Evolutionary conservation across 139 green algal genomes (phyloP).

Genomic region (Marvania coccoides): DNA sequence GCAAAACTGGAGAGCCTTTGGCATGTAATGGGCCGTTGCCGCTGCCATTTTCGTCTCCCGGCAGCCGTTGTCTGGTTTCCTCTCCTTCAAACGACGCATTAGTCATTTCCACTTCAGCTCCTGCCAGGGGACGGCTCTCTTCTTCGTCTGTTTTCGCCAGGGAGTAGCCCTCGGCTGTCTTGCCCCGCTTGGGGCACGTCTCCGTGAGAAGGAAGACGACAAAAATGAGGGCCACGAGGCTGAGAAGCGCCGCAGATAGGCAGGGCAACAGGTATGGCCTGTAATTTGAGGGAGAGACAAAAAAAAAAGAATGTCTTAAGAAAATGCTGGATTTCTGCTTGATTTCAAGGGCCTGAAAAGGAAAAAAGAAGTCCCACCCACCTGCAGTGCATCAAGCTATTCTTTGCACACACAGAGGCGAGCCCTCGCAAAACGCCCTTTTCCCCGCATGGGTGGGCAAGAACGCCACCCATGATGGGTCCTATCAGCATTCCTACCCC

Average conservation of each 20-base stretch:
- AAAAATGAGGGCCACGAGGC: slow-evolving; percentile 18
- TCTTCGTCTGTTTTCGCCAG: too few relatives aligned
- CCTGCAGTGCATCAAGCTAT: slow-evolving; percentile 1
- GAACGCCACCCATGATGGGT: slow-evolving; percentile 16
- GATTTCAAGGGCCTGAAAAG: too few relatives aligned
- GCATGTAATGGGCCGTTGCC: too few relatives aligned
- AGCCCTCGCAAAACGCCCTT: background rate
- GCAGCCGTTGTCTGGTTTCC: too few relatives aligned
- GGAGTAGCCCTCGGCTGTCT: too few relatives aligned
- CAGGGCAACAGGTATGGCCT: slow-evolving; percentile 63
- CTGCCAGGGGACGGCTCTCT: too few relatives aligned
- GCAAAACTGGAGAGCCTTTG: too few relatives aligned
- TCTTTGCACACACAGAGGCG: background rate
- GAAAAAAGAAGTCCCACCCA: background rate
- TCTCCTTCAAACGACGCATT: too few relatives aligned
- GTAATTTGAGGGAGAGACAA: background rate
- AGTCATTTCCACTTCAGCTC: too few relatives aligned
- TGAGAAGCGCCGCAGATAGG: slow-evolving; percentile 25
- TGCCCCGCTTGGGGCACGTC: slow-evolving; percentile 33
- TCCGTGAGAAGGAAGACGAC: slow-evolving; percentile 42
- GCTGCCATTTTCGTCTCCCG: too few relatives aligned
- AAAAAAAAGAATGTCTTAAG: too few relatives aligned
- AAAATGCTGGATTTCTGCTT: too few relatives aligned
- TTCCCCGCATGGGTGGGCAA: slow-evolving; percentile 17
- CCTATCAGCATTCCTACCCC: slow-evolving; percentile 20